These are phyloP conservation scores for Corynespora cassiicola DNA, from an alignment of 2,329 filamentous ascomycete genomes.

Conservation along the genomic window DNA sequence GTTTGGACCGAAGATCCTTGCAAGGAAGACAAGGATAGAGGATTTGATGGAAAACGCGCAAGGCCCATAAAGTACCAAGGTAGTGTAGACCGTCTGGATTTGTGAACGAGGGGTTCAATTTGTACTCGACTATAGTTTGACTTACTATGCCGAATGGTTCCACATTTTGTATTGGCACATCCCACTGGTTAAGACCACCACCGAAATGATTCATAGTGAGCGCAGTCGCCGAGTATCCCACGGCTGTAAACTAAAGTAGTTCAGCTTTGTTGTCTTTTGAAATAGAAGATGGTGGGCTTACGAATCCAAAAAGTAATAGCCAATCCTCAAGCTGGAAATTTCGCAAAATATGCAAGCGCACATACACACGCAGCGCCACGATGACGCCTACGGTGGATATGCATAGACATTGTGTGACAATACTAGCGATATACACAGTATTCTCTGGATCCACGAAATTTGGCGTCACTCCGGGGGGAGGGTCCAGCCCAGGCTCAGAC, in stretches of 20 bases:
- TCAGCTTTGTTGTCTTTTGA: constrained; percentile 1
- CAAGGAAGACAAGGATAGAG: constrained; percentile 46
- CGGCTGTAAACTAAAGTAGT: constrained; percentile 24
- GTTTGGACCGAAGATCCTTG: constrained; percentile 47
- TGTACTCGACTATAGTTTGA: constrained; percentile 1
- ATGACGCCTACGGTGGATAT: constrained; percentile 42
- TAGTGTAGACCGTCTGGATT: constrained; percentile 41
- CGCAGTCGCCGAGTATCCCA: constrained; percentile 38
- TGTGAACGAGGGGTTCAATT: neutral
- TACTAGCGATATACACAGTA: constrained; percentile 34
- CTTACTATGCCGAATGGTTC: constrained; percentile 34
- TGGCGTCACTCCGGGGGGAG: constrained; percentile 18
- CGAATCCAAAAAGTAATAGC: constrained; percentile 24
- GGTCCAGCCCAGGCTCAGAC: constrained; percentile 10
- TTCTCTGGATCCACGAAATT: constrained; percentile 23
- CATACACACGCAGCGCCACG: constrained; percentile 36
- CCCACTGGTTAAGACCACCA: constrained; percentile 40
- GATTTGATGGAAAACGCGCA: constrained; percentile 48
- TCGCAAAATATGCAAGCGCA: constrained; percentile 40
- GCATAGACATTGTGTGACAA: constrained; percentile 45
- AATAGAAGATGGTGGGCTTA: constrained; percentile 2
- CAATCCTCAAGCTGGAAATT: constrained; percentile 41
- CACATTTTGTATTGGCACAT: constrained; percentile 25
- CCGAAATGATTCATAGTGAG: constrained; percentile 39
- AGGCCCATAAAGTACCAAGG: constrained; percentile 49